Evolutionary conservation across 495 filamentous ascomycete genomes (phyloP).

Genomic region (Podospora australis): DNA sequence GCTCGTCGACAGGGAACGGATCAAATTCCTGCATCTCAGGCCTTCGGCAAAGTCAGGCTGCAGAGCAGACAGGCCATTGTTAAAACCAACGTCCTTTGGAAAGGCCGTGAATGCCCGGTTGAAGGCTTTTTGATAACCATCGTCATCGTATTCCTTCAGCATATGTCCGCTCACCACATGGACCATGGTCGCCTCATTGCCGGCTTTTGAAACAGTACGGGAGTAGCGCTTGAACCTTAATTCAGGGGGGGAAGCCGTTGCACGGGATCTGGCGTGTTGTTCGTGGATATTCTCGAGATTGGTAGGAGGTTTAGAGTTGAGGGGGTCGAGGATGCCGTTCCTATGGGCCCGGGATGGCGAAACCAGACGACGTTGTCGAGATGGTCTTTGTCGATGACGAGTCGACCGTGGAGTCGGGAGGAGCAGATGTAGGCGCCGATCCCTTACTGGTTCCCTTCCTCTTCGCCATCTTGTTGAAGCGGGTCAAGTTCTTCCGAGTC

Average conservation of each 20-base stretch:
- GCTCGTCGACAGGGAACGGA: constrained; percentile 25
- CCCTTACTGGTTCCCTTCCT: constrained; percentile 6
- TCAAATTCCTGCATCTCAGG: constrained; percentile 16
- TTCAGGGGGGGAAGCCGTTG: constrained; percentile 22
- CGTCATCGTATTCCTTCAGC: constrained; percentile 16
- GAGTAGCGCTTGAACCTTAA: constrained; percentile 17
- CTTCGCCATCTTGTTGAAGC: constrained; percentile 23
- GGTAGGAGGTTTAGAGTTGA: constrained; percentile 15
- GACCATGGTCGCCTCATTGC: constrained; percentile 24
- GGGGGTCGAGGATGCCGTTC: constrained; percentile 23
- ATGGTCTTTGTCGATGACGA: constrained; percentile 16
- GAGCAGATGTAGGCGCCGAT: background rate
- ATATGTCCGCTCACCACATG: constrained; percentile 1
- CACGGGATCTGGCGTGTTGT: constrained; percentile 15
- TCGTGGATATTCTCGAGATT: constrained; percentile 23
- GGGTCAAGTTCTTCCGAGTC: constrained; percentile 1
- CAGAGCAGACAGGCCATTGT: constrained; percentile 25
- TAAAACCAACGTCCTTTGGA: constrained; percentile 27
- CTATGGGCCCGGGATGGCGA: constrained; percentile 20
- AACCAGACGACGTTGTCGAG: constrained; percentile 23
- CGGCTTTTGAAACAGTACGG: constrained; percentile 8
- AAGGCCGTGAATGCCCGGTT: constrained; percentile 24
- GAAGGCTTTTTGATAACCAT: constrained; percentile 13
- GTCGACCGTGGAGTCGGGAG: constrained; percentile 12
- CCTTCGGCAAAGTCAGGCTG: constrained; percentile 29